These are phyloP conservation scores for Melanomma pulvis-pyrius DNA, from an alignment of 495 filamentous ascomycete species.

Conservation along the genomic window DNA sequence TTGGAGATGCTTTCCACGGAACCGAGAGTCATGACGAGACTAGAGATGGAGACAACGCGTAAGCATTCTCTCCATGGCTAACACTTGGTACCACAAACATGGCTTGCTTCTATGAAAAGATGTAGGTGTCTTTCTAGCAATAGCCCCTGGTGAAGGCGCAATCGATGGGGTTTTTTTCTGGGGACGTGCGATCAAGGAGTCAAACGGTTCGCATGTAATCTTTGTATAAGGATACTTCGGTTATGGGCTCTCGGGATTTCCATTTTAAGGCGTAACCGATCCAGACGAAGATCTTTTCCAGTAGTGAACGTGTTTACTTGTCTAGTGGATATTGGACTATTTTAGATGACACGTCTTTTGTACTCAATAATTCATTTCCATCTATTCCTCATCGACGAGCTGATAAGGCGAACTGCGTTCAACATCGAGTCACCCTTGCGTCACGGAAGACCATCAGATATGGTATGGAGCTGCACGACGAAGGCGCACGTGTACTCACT, in stretches of 20 bases:
- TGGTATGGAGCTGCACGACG: neutral
- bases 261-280: neutral
- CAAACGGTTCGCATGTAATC: too few species aligned
- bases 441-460: neutral
- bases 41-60: constrained; percentile 18
- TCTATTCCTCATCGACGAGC: neutral
- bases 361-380: too few species aligned
- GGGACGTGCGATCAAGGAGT: too few species aligned
- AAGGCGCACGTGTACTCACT: neutral
- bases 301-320: neutral
- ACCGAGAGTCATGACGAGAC: constrained; percentile 53
- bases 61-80: neutral
- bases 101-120: neutral
- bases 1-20: constrained; percentile 65
- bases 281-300: neutral
- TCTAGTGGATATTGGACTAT: neutral
- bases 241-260: neutral
- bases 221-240: neutral
- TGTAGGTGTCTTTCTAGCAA: neutral
- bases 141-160: too few species aligned
- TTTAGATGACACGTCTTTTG: neutral
- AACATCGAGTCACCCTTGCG: neutral
- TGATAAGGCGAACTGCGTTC: neutral
- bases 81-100: neutral
- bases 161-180: neutral